A percentile compares a stretch with the other conserved stretches of the same genome.
phyloP scores from a whole-genome alignment of 1,139 yeast genomes.

The Debaryomycetaceae sp. region DNA sequence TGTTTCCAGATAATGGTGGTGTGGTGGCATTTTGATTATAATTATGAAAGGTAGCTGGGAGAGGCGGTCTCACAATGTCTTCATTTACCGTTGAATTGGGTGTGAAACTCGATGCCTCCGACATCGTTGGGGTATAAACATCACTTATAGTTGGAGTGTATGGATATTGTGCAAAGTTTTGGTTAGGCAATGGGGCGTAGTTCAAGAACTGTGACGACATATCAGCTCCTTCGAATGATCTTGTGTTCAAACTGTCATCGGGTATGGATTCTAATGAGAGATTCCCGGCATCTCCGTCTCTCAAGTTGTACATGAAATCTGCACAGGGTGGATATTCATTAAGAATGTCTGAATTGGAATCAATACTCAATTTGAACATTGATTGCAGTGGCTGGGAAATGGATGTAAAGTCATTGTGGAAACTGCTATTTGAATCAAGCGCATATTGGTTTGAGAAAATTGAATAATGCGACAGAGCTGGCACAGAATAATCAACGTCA shows the following conservation, averaged over 20 bases:
- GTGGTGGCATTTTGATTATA: conserved; percentile 1
- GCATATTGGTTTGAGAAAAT: conserved; percentile 25
- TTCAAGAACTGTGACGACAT: not conserved
- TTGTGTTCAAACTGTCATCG: conserved; percentile 11
- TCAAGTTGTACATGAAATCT: conserved; percentile 22
- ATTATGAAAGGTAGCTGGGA: not conserved
- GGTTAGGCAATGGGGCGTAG: not conserved
- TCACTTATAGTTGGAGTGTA: conserved; percentile 18
- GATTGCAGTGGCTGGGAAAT: conserved; percentile 8
- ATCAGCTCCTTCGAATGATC: conserved; percentile 1
- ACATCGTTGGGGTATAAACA: conserved; percentile 18
- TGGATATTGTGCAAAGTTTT: conserved; percentile 6
- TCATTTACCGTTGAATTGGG: conserved; percentile 15
- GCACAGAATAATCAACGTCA: not conserved
- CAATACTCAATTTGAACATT: conserved; percentile 15
- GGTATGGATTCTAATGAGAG: conserved; percentile 29
- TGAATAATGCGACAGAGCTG: conserved; percentile 14
- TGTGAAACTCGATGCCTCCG: conserved; percentile 19
- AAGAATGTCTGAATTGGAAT: conserved; percentile 11
- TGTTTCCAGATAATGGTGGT: conserved; percentile 6
- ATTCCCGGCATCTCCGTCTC: conserved; percentile 24
- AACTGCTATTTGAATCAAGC: conserved; percentile 10
- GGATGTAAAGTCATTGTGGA: conserved; percentile 5
- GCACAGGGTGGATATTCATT: not conserved
- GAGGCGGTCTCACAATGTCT: conserved; percentile 7